Base-by-base conservation (phyloP, 164 flowering plant genomes). In the Magnolia changhungtana region DNA sequence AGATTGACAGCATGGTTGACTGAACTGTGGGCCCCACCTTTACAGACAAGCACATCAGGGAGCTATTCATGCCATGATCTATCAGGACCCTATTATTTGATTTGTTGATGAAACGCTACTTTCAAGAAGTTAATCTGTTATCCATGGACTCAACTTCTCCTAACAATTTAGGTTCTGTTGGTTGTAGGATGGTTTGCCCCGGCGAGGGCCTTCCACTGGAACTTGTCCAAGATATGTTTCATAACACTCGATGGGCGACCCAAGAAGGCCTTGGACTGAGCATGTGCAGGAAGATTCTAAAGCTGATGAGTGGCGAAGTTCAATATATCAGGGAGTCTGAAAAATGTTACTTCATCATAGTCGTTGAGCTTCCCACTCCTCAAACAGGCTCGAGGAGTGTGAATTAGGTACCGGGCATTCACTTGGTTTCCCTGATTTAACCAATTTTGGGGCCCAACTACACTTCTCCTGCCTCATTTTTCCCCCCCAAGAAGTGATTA, bases 121-220 rank as follows among this genome's bases (percentile, higher is more conserved):
- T 37, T 37, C 45, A 37, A 37, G 45, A 37, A 4, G 45, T 37
- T 37, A 37, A 37, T 37, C 45, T 37, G 45, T 37, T 37, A 37
- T 37, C 45, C 45, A 37, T 37, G 45, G 45, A 37, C 45, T 37
- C 45, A 5, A 3, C 45, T 4, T 37, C 45, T 37, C 45, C 45
- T 37, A 37, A 37, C 45, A 37, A 37, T 3, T 37, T 37, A 37
- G 45, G 7, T 11, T 74, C 13, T 69, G 16, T 20, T 74, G 27
- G 61, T 29, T 82, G 80, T 81, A 91, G 97, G 87, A 86, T 91
- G 77, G 83, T 84, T 13, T 89, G 88, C 78, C 90, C 94, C 11
- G 95, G 95, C 59, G 92, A 91, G 49, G 95, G 95, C 20, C 92
- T 92, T 67, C 91, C 95, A 19, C 85, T 91, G 5, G 91, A 91